Evolutionary conservation across 495 filamentous ascomycete genomes (phyloP).

Genomic region (Aspergillus hancockii): DNA sequence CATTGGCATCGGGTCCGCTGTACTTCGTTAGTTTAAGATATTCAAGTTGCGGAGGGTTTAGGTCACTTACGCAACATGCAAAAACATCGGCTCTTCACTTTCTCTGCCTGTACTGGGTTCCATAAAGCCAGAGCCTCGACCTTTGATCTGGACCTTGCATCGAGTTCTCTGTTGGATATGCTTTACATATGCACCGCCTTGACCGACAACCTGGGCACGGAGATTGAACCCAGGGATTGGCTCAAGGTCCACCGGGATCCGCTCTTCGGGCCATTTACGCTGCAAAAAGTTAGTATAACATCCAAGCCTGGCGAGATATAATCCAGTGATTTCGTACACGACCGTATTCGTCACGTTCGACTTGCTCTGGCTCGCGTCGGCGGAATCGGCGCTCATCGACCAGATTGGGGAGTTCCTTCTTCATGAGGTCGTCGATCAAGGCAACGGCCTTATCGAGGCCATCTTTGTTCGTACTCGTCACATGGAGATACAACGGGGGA

Average conservation of each 20-base stretch:
- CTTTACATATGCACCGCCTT: constrained; percentile 92
- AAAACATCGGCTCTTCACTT: constrained; percentile 92
- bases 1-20: constrained; percentile 82
- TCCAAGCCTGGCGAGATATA: background rate
- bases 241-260: constrained; percentile 86
- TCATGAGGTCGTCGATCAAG: constrained; percentile 91
- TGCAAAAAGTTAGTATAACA: constrained; percentile 43
- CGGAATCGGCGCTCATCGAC: constrained; percentile 95
- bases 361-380: constrained; percentile 77
- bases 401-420: constrained; percentile 91
- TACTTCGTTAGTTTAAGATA: constrained; percentile 26
- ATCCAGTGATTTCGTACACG: constrained; percentile 58
- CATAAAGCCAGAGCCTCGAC: constrained; percentile 92
- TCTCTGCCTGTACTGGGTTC: constrained; percentile 80
- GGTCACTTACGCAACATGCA: constrained; percentile 79
- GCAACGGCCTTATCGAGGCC: constrained; percentile 84
- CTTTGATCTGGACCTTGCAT: constrained; percentile 97
- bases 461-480: constrained; percentile 90
- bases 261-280: constrained; percentile 99
- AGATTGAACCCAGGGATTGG: constrained; percentile 95
- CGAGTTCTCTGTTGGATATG: constrained; percentile 93
- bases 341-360: constrained; percentile 95
- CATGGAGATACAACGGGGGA: constrained; percentile 90
- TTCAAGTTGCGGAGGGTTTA: background rate
- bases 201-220: constrained; percentile 91